phyloP scores from a whole-genome alignment of 2,329 filamentous ascomycete genomes.

The Acrocalymma vagum region DNA sequence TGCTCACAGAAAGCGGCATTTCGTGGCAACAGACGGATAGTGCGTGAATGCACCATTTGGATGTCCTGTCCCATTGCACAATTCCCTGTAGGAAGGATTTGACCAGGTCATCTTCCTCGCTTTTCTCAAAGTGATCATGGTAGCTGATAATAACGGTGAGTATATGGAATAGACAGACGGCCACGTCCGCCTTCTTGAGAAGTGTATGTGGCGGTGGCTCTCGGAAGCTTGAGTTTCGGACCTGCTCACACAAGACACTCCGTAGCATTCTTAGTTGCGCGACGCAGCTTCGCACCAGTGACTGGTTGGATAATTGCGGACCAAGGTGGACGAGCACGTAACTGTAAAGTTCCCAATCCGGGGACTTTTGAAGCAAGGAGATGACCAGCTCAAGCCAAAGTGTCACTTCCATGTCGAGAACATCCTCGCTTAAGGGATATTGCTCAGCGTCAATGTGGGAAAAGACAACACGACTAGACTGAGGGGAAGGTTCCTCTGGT shows the following conservation, averaged over 20 bases:
- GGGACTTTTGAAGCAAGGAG: conserved; percentile 75
- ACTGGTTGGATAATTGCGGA: conserved; percentile 88
- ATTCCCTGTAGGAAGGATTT: conserved; percentile 87
- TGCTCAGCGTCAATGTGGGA: conserved; percentile 54
- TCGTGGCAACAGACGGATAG: conserved; percentile 96
- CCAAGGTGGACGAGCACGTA: conserved; percentile 87
- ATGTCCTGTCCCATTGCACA: conserved; percentile 82
- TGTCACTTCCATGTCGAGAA: conserved; percentile 58
- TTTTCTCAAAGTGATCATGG: conserved; percentile 82
- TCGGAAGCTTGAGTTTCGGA: conserved; percentile 78
- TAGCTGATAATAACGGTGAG: conserved; percentile 91
- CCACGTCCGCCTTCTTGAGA: conserved; percentile 86
- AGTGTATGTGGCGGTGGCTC: conserved; percentile 83
- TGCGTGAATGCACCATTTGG: conserved; percentile 93
- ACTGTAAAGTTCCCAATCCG: conserved; percentile 92
- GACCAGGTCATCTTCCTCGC: conserved; percentile 89
- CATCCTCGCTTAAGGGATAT: conserved; percentile 43
- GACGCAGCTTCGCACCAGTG: conserved; percentile 78
- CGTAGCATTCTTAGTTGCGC: conserved; percentile 79
- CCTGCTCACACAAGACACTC: conserved; percentile 80
- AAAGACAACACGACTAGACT: conserved; percentile 60
- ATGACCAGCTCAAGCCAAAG: conserved; percentile 81
- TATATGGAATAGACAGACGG: conserved; percentile 85
- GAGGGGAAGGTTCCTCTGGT: conserved; percentile 60
- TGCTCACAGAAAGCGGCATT: conserved; percentile 85